Evolutionary conservation across 2,329 filamentous ascomycete genomes (phyloP), one percentile per base, ranked within the genome.

Genomic region (Ceratocystis harringtonii): DNA sequence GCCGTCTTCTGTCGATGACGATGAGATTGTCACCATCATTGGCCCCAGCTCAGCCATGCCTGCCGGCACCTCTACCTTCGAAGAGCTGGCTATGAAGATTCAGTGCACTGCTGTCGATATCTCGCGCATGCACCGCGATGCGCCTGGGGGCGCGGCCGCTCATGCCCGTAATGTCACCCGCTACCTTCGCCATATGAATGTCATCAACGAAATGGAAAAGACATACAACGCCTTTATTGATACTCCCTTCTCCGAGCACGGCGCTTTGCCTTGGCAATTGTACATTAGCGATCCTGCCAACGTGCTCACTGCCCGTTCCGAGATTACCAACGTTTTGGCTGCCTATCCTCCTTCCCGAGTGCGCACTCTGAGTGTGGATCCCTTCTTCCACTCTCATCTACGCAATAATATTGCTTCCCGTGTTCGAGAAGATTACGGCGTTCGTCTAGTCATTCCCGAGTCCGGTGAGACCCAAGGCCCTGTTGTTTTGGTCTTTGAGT

Each of bases 251-350:
- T 81, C 83, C 2, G 79, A 82, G 62, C 84, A 89, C 57, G 86
- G 86, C 44, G 84, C 84, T 10, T 83, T 88, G 57, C 86, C 86
- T 0, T 96, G 92, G 90, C 87, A 96, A 73, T 82, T 97, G 65
- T 96, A 92, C 75, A 89, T 90, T 5, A 83, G 88, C 45, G 89
- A 96, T 71, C 86, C 87, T 69, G 95, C 94, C 79, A 95, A 91
- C 72, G 82, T 83, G 32, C 84, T 89, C 72, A 85, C 86, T 70
- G 88, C 88, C 6, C 86, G 88, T 71, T 83, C 83, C 5, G 88
- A 91, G 70, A 86, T 94, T 71, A 86, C 84, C 72, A 84, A 83
- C 70, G 82, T 94, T 67, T 83, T 92, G 70, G 83, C 83, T 68
- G 83, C 84, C 61, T 87, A 91, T 72, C 89, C 89, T 52, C 89